Base-by-base conservation (phyloP, 2,329 filamentous ascomycete species). In the Sclerotinia trifoliorum region DNA sequence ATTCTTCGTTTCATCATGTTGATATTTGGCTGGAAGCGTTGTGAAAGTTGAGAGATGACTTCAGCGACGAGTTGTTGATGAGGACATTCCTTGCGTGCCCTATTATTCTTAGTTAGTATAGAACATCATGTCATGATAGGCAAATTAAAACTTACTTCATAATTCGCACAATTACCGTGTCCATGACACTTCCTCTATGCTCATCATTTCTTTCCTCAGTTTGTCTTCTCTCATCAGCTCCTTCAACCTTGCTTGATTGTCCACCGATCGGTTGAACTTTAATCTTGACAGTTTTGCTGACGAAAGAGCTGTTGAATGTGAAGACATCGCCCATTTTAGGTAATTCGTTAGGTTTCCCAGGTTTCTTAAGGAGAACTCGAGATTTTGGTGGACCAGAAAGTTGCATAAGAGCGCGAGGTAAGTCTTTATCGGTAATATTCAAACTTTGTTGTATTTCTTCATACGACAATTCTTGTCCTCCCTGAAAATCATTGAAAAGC, bases 391-490 rank as follows among this genome's bases (percentile, higher is more conserved):
- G 89, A 13, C 96, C 89, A 0, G 92, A 90, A 29, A 98, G 83
- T 2, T 93, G 92, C 68, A 93, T 92, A 51, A 98, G 80, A 13
- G 92, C 91, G 21, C 92, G 87, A 71, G 88, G 84, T 3, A 98
- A 84, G 64, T 97, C 93, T 48, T 83, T 80, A 1, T 83, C 80
- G 0, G 93, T 88, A 39, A 98, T 96, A 72, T 90, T 91, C 0
- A 94, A 97, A 73, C 85, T 85, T 7, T 87, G 88, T 77, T 95
- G 90, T 39, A 98, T 95, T 71, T 97, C 92, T 67, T 95, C 91
- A 66, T 88, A 86, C 0, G 82, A 80, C 21, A 89, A 78, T 58
- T 79, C 81, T 71, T 83, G 79, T 42, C 78, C 82, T 7, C 85
- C 82, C 2, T 77, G 77, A 0, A 96, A 75, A 49, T 94, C 88